Evolutionary conservation across 768 basidiomycete species (phyloP), one percentile per base, ranked within the genome.

Genomic region (Hypholoma fasciculare): DNA sequence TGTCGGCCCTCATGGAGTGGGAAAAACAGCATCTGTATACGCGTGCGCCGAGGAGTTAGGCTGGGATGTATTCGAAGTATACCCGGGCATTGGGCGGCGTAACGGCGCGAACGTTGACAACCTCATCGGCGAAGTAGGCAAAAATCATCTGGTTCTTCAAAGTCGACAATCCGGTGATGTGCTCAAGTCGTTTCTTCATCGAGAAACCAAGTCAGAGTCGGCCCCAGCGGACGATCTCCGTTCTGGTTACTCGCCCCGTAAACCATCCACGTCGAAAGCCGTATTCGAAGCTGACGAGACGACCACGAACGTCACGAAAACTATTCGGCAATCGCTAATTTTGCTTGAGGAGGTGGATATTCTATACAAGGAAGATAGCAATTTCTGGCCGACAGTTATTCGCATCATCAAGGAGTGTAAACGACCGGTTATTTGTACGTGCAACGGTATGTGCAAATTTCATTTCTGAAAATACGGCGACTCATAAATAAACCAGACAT

Each of bases 41-140:
- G 95, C 96, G 0, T 96, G 94, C 67, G 94, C 95, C 4, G 85
- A 87, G 54, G 96, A 99, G 73, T 79, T 99, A 36, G 93, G 88
- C 13, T 99, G 93, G 92, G 92, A 96, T 50, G 86, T 98, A 12
- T 97, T 98, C 67, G 97, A 99, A 71, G 94, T 98, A 12, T 90
- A 95, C 73, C 92, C 97, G 23, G 97, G 97, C 2, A 87, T 96
- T 52, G 95, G 95, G n/a, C 90, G 84, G 66, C 84, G 97, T 37
- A 90, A 85, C 59, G 92, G 90, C 6, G 78, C 85, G 23, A 91
- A 85, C 64, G 75, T 99, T 62, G 86, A 89, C 56, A 79, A 81
- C 57, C 80, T 95, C 61, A 84, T 98, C 48, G 97, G 97, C 13
- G 94, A 96, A 59, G 94, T 96, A 3, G 94, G 94, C 17, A 93